phyloP scores from a whole-genome alignment of 441 rosid genomes.

The Gossypium schwendimanii region DNA sequence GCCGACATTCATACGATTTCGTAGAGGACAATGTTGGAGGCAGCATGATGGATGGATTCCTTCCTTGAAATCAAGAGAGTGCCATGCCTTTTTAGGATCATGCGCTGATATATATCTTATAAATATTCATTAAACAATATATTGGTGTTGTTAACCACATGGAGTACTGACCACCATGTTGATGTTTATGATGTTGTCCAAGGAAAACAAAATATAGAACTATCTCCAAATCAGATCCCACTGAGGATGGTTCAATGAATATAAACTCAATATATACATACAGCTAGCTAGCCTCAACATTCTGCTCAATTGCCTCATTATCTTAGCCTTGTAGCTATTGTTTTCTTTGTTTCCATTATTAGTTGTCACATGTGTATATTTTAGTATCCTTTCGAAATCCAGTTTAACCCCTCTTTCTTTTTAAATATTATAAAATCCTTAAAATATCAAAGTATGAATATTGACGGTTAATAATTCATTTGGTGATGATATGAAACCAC shows the following conservation, averaged over 20 bases:
- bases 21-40: too few relatives aligned
- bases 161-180: background rate
- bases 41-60: background rate
- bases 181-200: background rate
- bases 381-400: background rate
- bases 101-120: background rate
- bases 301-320: constrained; percentile 1
- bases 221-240: background rate
- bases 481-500: too few relatives aligned
- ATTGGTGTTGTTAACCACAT: background rate
- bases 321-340: too few relatives aligned
- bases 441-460: background rate
- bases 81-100: background rate
- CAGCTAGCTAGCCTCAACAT: background rate
- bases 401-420: background rate
- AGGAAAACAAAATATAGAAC: background rate
- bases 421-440: background rate
- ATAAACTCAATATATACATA: background rate
- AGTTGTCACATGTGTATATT: background rate
- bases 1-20: too few relatives aligned
- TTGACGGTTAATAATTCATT: too few relatives aligned
- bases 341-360: background rate
- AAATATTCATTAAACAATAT: background rate
- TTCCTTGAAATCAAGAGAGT: background rate
- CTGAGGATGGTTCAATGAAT: background rate